Conservation (phyloP, 345 rosid genomes). For the Pistacia vera region DNA sequence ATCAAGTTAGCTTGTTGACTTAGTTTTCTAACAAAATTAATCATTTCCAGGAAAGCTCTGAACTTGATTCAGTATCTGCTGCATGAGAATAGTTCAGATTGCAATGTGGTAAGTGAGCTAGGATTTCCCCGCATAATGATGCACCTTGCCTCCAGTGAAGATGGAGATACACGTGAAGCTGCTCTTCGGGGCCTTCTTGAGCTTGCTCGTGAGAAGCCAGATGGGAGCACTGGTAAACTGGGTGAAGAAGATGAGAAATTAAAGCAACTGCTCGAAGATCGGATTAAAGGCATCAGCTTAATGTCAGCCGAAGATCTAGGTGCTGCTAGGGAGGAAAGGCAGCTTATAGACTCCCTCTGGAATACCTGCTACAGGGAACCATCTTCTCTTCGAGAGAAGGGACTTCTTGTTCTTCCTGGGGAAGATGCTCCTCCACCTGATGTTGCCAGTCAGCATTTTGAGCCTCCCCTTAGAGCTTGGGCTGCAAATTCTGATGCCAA, state of each 20-base stretch:
- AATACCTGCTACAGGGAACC: slow-evolving; percentile 67
- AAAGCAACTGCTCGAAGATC: slow-evolving; percentile 71
- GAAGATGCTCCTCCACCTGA: slow-evolving; percentile 77
- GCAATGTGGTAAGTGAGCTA: slow-evolving; percentile 56
- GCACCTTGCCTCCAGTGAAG: slow-evolving; percentile 82
- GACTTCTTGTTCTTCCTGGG: slow-evolving; percentile 74
- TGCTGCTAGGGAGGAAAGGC: slow-evolving; percentile 85
- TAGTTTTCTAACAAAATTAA: background rate
- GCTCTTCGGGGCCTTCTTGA: slow-evolving; percentile 77
- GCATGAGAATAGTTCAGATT: slow-evolving; percentile 73
- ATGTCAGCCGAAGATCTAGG: slow-evolving; percentile 83
- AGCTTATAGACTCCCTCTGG: slow-evolving; percentile 82
- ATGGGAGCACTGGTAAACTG: slow-evolving; percentile 36
- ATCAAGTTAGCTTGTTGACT: background rate
- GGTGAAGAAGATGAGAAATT: slow-evolving; percentile 56
- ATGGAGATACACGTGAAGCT: slow-evolving; percentile 77
- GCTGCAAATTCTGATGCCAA: slow-evolving; percentile 43
- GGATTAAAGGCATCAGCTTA: slow-evolving; percentile 51
- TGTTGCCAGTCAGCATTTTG: slow-evolving; percentile 73
- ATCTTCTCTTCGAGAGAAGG: slow-evolving; percentile 64
- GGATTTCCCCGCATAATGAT: slow-evolving; percentile 82
- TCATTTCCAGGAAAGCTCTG: slow-evolving; percentile 75
- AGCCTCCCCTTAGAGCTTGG: slow-evolving; percentile 80
- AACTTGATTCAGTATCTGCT: slow-evolving; percentile 85
- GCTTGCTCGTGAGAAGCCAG: slow-evolving; percentile 52